Conservation (phyloP, 2,329 filamentous ascomycete species). For the Alternaria brassicae region DNA sequence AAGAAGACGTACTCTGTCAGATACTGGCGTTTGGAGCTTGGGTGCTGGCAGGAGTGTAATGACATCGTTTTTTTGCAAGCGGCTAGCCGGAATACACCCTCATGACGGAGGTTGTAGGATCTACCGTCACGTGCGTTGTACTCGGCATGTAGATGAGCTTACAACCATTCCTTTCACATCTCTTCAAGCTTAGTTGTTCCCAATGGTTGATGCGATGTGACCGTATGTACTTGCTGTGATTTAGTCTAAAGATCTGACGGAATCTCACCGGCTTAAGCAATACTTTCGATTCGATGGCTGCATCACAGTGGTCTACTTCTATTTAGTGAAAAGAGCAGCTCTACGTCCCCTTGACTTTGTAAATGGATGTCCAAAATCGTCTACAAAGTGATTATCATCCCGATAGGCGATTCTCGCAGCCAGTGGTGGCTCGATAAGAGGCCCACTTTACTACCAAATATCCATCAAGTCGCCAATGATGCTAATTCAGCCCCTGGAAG, state of each 20-base stretch:
- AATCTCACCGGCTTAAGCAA: too few species aligned
- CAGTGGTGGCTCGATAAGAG: neutral
- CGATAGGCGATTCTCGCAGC: neutral
- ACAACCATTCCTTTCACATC: neutral
- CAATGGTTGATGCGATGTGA: neutral
- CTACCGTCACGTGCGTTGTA: neutral
- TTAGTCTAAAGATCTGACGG: neutral
- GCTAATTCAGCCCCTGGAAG: neutral
- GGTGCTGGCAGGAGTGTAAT: neutral
- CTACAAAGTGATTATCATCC: neutral
- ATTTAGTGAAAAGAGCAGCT: neutral
- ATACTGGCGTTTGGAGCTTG: neutral
- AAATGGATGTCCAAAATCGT: neutral
- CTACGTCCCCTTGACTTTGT: too few species aligned
- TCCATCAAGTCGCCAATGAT: neutral
- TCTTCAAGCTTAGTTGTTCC: neutral
- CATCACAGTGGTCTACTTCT: neutral
- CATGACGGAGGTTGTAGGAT: neutral
- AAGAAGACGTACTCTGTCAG: too few species aligned
- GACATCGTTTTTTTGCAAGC: neutral
- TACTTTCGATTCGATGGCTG: neutral
- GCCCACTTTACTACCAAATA: neutral
- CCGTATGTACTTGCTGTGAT: neutral
- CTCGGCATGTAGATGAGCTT: neutral
- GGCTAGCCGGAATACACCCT: neutral